Evolutionary conservation across 345 rosid species (phyloP).

Genomic region (Pseudoturritis turrita): DNA sequence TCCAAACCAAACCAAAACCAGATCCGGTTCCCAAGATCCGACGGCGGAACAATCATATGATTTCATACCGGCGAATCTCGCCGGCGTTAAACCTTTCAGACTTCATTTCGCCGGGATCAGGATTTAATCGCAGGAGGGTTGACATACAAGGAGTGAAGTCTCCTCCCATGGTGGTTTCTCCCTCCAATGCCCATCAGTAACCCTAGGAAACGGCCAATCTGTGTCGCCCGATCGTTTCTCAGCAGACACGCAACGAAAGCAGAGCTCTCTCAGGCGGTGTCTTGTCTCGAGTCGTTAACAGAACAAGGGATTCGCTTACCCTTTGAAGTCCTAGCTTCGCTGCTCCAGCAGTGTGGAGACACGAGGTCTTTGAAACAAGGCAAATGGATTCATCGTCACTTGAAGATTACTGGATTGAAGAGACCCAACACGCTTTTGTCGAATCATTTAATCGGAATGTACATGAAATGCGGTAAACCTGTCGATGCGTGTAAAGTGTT

Average conservation of each 20-base stretch:
- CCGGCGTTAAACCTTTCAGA: slow-evolving; percentile 26
- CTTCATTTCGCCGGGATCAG: neutral
- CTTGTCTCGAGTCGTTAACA: slow-evolving; percentile 47
- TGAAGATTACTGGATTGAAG: slow-evolving; percentile 58
- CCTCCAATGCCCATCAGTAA: slow-evolving; percentile 47
- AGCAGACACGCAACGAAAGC: slow-evolving; percentile 30
- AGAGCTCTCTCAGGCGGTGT: slow-evolving; percentile 46
- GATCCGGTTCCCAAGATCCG: slow-evolving; percentile 25
- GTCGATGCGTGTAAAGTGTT: slow-evolving; percentile 55
- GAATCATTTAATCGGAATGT: slow-evolving; percentile 55
- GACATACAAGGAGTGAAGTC: neutral
- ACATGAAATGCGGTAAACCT: slow-evolving; percentile 44
- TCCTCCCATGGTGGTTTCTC: slow-evolving; percentile 41
- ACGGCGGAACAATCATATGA: slow-evolving; percentile 22
- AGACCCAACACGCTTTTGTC: slow-evolving; percentile 47
- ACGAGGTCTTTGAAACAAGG: slow-evolving; percentile 51
- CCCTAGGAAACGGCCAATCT: slow-evolving; percentile 33
- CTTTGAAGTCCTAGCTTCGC: slow-evolving; percentile 37
- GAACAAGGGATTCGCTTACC: slow-evolving; percentile 57
- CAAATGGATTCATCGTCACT: slow-evolving; percentile 72
- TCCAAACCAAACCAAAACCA: slow-evolving; percentile 22
- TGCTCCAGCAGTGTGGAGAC: slow-evolving; percentile 42
- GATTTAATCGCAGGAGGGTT: slow-evolving; percentile 21
- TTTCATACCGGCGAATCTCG: slow-evolving; percentile 29
- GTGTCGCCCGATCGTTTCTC: slow-evolving; percentile 40